Base-by-base conservation (phyloP, 192 early-diverging fungal species). In the Coemansia furcata region DNA sequence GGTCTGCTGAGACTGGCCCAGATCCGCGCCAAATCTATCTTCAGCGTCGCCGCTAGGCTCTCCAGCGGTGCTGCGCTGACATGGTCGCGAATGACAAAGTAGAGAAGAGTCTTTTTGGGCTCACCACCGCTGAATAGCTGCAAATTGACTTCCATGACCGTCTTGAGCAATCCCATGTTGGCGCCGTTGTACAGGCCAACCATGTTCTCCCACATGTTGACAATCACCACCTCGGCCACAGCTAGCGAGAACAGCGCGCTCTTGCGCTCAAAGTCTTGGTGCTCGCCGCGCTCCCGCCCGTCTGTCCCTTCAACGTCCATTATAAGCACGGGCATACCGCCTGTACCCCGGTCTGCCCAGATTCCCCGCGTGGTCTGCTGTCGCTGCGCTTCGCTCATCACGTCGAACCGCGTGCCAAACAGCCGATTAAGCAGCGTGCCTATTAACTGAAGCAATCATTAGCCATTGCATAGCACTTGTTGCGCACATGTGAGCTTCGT, bases 251-350 rank as follows among this genome's bases (percentile, higher is more conserved):
- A 99, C 39, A 99, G 82, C 21, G 98, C 97, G 67, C 90, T 93
- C 79, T 98, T 99, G 60, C 98, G 87, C 85, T 99, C 98, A 85
- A 99, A 99, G 70, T 99, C 95, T 85, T 97, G 95, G 70, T 99
- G 92, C 82, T 99, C 98, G 60, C 97, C 96, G 50, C 96, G 91
- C 74, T 98, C 98, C 43, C 97, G 89, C 39, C 98, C 98, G 71
- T 99, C 98, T 0, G 96, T 98, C 65, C 98, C 98, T 74, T 99
- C 98, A 6, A 99, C 98, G 81, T 99, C 98, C 86, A 99, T 87
- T 30, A 99, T 92, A 15, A 99, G 81, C 26, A 96, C 86, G 6
- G 17, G 55, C 86, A 89, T 87, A 0, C 69, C 67, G 50, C 89
- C 89, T 39, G 84, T 80, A n/a, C 90, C 91, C 71, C 93, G 92